These are phyloP conservation scores for Apiospora sp. DNA, from an alignment of 2,329 filamentous ascomycete species.

Conservation along the genomic window DNA sequence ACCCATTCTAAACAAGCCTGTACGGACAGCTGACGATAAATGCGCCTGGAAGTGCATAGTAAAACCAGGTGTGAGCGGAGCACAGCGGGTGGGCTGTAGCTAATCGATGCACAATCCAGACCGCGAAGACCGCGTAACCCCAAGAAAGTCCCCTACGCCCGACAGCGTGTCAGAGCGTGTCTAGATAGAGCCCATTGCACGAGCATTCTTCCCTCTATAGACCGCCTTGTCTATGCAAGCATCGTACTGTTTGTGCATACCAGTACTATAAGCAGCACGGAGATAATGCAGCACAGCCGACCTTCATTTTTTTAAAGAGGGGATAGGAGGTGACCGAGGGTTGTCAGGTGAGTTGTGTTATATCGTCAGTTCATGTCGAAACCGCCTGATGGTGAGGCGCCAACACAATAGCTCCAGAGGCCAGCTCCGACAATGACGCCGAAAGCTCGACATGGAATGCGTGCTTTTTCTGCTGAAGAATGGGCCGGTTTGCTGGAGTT, in stretches of 20 bases:
- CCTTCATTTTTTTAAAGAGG: neutral
- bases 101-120: neutral
- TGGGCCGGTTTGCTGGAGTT: constrained; percentile 16
- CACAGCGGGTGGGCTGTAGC: neutral
- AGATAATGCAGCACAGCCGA: neutral
- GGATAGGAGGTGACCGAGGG: neutral
- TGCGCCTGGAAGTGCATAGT: neutral
- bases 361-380: constrained; percentile 4
- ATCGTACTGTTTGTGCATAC: neutral
- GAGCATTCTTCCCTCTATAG: neutral
- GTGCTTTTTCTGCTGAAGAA: constrained; percentile 13
- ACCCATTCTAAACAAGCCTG: neutral
- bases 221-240: constrained; percentile 9
- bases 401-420: neutral
- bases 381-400: neutral
- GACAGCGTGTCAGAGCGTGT: neutral
- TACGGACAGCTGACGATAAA: constrained; percentile 8
- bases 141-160: constrained; percentile 14
- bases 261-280: neutral
- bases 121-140: constrained; percentile 7
- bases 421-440: constrained; percentile 16
- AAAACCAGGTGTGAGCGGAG: constrained; percentile 16
- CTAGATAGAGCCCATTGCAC: neutral
- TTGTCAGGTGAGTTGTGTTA: neutral
- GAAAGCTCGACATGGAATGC: constrained; percentile 11